Evolutionary conservation across 2,329 filamentous ascomycete genomes (phyloP).

Genomic region (Penicillium polonicum): DNA sequence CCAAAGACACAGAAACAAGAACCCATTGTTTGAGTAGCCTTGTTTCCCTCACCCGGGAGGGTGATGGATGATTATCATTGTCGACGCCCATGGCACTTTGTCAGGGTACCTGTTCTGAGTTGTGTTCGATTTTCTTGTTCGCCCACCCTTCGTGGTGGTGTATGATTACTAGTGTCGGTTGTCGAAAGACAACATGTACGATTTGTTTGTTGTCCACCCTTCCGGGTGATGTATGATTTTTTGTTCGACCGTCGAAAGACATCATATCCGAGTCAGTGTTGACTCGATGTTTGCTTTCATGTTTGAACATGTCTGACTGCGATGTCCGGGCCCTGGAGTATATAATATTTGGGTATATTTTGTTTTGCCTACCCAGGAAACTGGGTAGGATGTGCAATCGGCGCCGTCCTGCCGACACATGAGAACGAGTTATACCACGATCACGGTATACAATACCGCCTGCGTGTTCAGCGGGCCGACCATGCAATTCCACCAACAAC

Average conservation of each 20-base stretch:
- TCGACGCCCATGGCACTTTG: background rate
- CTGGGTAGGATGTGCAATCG: background rate
- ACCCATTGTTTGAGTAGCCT: background rate
- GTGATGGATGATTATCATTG: background rate
- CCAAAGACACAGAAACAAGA: background rate
- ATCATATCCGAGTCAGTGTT: background rate
- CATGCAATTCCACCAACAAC: background rate
- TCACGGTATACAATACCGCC: background rate
- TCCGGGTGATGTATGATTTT: background rate
- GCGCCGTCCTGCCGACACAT: background rate
- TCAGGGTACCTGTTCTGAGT: background rate
- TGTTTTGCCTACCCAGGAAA: background rate
- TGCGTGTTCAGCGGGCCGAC: background rate
- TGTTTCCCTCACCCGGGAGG: background rate
- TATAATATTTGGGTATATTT: background rate
- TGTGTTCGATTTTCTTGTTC: background rate
- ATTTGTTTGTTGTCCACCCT: conserved; percentile 1
- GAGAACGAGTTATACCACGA: background rate
- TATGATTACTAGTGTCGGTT: background rate
- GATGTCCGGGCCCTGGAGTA: background rate
- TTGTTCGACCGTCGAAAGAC: background rate
- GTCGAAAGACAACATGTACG: background rate
- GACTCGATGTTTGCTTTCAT: background rate
- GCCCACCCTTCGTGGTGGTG: background rate
- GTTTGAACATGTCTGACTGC: background rate